These are phyloP conservation scores for Ilyonectria mors-panacis DNA, from an alignment of 2,329 filamentous ascomycete genomes.

Conservation along the genomic window DNA sequence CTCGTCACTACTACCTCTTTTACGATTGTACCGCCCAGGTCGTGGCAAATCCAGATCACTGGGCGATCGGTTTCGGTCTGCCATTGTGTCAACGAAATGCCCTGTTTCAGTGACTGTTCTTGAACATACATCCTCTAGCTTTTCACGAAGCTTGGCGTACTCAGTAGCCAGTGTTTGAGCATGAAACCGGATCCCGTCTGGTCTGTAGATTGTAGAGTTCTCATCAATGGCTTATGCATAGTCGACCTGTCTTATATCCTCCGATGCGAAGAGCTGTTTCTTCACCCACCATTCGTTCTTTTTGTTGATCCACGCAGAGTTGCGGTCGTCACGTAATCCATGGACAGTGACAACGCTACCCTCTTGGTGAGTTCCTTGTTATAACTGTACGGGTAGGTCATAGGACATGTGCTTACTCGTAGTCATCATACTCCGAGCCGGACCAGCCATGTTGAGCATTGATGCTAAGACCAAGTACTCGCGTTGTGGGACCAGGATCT, in stretches of 20 bases:
- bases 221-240: constrained; percentile 5
- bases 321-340: constrained; percentile 29
- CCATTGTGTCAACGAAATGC: neutral
- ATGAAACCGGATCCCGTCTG: constrained; percentile 1
- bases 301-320: constrained; percentile 17
- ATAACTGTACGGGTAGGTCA: neutral
- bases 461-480: neutral
- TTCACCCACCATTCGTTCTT: constrained; percentile 4
- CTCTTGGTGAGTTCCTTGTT: neutral
- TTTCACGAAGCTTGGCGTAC: neutral
- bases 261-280: neutral
- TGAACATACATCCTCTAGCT: neutral
- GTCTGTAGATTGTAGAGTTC: neutral
- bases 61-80: neutral
- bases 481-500: neutral
- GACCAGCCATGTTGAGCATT: neutral
- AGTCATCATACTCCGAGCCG: constrained; percentile 3
- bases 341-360: constrained; percentile 30
- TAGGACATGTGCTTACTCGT: neutral
- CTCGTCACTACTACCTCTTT: constrained; percentile 14
- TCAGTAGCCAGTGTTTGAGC: neutral
- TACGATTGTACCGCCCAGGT: constrained; percentile 16
- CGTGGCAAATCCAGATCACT: constrained; percentile 12
- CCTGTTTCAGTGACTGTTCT: neutral
- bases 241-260: constrained; percentile 1